Conservation (phyloP, 2,329 filamentous ascomycete species). For the Claviceps pazoutovae region DNA sequence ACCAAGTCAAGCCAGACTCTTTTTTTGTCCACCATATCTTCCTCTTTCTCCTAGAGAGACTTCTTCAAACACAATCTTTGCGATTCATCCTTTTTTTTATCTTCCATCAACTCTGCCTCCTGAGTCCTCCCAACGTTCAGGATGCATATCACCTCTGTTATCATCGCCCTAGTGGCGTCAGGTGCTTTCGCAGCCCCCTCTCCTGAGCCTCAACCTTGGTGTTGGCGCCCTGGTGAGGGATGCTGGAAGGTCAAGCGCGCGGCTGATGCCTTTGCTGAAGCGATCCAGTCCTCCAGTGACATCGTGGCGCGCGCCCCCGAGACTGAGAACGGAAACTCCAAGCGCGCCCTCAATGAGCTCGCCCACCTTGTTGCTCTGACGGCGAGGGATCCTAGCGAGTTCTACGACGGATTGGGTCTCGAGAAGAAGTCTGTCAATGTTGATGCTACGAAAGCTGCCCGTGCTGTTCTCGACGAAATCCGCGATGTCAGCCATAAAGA, state of each 20-base stretch:
- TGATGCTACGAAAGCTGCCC: conserved; percentile 17
- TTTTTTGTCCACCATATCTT: background rate
- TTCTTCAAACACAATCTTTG: too few relatives aligned
- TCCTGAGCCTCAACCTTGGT: conserved; percentile 10
- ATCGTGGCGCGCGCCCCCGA: conserved; percentile 15
- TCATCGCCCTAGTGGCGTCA: conserved; percentile 25
- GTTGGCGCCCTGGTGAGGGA: conserved; percentile 15
- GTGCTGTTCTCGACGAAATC: conserved; percentile 20
- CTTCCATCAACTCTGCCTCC: background rate
- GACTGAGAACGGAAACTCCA: conserved; percentile 18
- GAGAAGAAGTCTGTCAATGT: conserved; percentile 12
- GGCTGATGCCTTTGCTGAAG: conserved; percentile 9
- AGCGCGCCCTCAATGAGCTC: conserved; percentile 25
- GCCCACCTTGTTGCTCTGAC: conserved; percentile 21
- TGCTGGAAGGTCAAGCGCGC: conserved; percentile 15
- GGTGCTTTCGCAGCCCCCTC: conserved; percentile 18
- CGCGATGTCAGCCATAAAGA: conserved; percentile 2
- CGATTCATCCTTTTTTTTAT: background rate
- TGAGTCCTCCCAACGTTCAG: background rate
- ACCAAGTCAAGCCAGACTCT: too few relatives aligned
- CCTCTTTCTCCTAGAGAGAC: background rate
- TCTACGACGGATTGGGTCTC: conserved; percentile 19
- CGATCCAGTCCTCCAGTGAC: conserved; percentile 13
- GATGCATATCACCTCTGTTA: conserved; percentile 14
- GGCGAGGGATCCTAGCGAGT: conserved; percentile 16